Evolutionary conservation across 1,139 yeast genomes (phyloP).

Genomic region (Taphrina communis): DNA sequence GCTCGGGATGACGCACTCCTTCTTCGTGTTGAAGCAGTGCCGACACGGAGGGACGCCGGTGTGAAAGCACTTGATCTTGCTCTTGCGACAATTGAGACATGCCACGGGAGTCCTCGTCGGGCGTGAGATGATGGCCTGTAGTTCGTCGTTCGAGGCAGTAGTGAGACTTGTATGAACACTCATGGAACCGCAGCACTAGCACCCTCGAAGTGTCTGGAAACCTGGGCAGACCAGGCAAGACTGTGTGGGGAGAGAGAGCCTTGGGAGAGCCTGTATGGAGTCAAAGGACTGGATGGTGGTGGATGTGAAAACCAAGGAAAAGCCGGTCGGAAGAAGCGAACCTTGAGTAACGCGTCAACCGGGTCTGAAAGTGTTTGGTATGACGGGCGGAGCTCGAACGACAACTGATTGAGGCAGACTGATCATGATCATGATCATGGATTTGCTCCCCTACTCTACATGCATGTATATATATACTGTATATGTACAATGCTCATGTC

Average conservation of each 20-base stretch:
- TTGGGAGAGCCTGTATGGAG: neutral
- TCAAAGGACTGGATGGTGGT: neutral
- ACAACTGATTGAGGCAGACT: too few species aligned
- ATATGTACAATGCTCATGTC: neutral
- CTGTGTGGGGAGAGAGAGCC: neutral
- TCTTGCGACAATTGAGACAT: slow-evolving; percentile 33
- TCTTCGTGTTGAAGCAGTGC: slow-evolving; percentile 35
- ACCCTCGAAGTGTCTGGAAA: too few species aligned
- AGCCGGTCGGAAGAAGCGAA: slow-evolving; percentile 31
- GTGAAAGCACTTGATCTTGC: slow-evolving; percentile 38
- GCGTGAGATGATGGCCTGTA: slow-evolving; percentile 16
- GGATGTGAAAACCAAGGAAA: slow-evolving; percentile 5
- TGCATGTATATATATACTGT: neutral
- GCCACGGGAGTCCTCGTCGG: slow-evolving; percentile 38
- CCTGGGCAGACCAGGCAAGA: too few species aligned
- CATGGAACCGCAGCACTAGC: neutral
- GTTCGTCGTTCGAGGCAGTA: slow-evolving; percentile 12
- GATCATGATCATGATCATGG: too few species aligned
- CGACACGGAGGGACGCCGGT: slow-evolving; percentile 38
- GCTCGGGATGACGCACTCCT: slow-evolving; percentile 36
- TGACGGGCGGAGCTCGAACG: too few species aligned
- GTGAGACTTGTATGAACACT: slow-evolving; percentile 14
- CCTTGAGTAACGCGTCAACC: too few species aligned
- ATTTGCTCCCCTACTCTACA: neutral
- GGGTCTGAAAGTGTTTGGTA: too few species aligned